Evolutionary conservation across 805 yeast genomes (phyloP).

Genomic region (Kuraishia capsulata): DNA sequence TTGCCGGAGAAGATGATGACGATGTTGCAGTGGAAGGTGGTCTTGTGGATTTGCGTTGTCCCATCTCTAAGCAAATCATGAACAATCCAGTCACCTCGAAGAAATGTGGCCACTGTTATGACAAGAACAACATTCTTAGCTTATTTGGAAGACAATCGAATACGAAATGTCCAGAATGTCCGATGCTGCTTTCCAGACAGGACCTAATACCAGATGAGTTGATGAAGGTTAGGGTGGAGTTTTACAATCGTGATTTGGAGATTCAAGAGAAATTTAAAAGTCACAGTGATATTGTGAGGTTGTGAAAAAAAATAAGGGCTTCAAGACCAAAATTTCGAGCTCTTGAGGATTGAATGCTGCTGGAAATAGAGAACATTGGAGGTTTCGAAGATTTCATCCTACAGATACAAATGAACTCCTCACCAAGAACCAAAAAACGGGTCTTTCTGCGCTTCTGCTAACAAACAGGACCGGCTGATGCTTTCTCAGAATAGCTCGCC

Average conservation of each 20-base stretch:
- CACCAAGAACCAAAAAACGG: too few relatives aligned
- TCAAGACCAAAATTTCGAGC: too few relatives aligned
- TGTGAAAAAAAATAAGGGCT: too few relatives aligned
- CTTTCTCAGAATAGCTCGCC: too few relatives aligned
- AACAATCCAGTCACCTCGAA: conserved; percentile 45
- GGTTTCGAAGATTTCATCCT: too few relatives aligned
- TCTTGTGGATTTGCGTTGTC: conserved; percentile 56
- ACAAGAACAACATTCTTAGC: conserved; percentile 32
- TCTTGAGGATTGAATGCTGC: too few relatives aligned
- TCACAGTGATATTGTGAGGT: neutral
- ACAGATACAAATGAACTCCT: too few relatives aligned
- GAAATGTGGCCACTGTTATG: conserved; percentile 63
- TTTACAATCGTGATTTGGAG: conserved; percentile 18
- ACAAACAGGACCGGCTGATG: too few relatives aligned
- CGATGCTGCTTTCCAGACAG: conserved; percentile 18
- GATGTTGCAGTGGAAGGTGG: conserved; percentile 68
- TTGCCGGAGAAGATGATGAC: conserved; percentile 45
- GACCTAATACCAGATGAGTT: conserved; percentile 39
- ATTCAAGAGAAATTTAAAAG: conserved; percentile 9
- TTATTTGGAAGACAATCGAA: conserved; percentile 14
- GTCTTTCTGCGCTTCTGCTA: too few relatives aligned
- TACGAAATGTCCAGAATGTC: conserved; percentile 52
- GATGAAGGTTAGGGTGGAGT: conserved; percentile 46
- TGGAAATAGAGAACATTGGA: too few relatives aligned
- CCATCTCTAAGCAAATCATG: conserved; percentile 46